Base-by-base conservation (phyloP, 2,329 filamentous ascomycete species). In the Verticillium tricorpus region DNA sequence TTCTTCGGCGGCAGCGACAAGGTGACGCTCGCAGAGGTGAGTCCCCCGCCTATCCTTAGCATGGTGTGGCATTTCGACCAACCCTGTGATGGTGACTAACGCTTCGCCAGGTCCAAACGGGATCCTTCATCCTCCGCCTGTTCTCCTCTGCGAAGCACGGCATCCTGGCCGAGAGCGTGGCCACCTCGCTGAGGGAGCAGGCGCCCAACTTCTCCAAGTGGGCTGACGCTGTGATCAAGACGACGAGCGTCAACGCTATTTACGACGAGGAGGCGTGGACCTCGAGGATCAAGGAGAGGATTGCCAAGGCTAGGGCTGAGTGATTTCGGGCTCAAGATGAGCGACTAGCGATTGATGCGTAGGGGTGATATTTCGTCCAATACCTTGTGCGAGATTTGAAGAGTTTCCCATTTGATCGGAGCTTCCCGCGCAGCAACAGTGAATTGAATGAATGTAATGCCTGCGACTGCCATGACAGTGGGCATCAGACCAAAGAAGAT, bases 11-110 rank as follows among this genome's bases (percentile, higher is more conserved):
- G 88, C 0, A 85, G 82, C 59, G 77, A 83, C 22, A 85, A 77
- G 70, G 70, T 93, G 50, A 94, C 90, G 0, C 74, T 93, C 39
- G 91, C 88, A 12, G 92, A 95, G 84, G 90, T 91, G 74, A 64
- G 76, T 70, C 25, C 32, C 39, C 7, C 11, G n/a, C 59, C 7
- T 9, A n/a, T n/a, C 60, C 34, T 45, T n/a, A 28, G 6, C 28
- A 5, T 28, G 28, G 28, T 6, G 28, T 28, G 28, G 5, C 28
- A 8, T 57, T 56, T 39, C 8, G 28, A 7, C n/a, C n/a, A 58
- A 52, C 17, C n/a, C 15, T 45, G 39, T 14, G 39, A 8, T 17
- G 8, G 17, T 14, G 45, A 12, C 8, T 50, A 14, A 50, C n/a
- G 8, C 19, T 8, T 15, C 12, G 15, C 7, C 62, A 88, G 86